Evolutionary conservation across 495 filamentous ascomycete genomes (phyloP).

Genomic region (Podospora tetraspora): DNA sequence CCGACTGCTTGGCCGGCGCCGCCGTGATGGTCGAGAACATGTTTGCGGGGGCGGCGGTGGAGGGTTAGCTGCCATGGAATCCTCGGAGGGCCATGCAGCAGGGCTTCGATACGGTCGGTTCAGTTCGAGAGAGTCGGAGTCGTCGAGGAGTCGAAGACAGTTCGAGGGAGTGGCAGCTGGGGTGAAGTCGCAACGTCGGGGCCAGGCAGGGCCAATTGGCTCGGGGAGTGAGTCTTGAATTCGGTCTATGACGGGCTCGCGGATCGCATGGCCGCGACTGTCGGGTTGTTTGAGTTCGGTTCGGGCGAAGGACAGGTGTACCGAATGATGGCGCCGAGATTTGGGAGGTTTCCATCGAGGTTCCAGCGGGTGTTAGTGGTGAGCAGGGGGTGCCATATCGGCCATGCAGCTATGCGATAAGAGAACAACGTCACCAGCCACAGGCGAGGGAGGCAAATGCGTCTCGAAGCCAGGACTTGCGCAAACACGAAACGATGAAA

Average conservation of each 20-base stretch:
- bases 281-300: neutral
- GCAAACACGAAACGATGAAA: neutral
- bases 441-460: neutral
- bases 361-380: neutral
- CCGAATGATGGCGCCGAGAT: neutral
- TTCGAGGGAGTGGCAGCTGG: neutral
- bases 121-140: neutral
- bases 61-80: conserved; percentile 22
- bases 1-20: conserved; percentile 92
- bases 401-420: neutral
- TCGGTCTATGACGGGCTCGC: neutral
- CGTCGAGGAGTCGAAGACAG: neutral
- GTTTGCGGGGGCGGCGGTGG: conserved; percentile 21
- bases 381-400: neutral
- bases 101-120: neutral
- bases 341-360: neutral
- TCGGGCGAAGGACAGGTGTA: conserved; percentile 7
- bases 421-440: neutral
- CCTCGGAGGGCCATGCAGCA: conserved; percentile 12
- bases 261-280: neutral
- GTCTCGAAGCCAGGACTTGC: neutral
- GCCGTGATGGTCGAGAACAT: conserved; percentile 85
- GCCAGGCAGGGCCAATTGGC: neutral
- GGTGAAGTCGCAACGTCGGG: neutral
- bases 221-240: neutral